Evolutionary conservation across 2,329 filamentous ascomycete genomes (phyloP).

Genomic region (Xylaria multiplex): DNA sequence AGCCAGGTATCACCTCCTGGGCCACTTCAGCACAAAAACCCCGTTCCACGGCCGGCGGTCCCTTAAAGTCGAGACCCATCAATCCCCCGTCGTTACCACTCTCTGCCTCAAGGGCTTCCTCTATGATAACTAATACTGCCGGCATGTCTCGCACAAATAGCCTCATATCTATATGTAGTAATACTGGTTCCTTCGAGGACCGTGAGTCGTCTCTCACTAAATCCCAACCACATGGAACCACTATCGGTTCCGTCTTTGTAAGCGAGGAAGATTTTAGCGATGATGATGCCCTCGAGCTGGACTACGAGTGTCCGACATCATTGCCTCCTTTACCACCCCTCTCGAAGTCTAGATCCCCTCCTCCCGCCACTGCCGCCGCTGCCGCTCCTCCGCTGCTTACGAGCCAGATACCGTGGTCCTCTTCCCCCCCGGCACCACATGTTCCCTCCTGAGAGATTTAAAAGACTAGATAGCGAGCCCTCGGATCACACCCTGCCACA

Average conservation of each 20-base stretch:
- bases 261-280: conserved; percentile 88
- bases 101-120: conserved; percentile 12
- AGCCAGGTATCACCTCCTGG: conserved; percentile 61
- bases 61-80: conserved; percentile 50
- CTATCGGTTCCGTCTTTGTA: conserved; percentile 64
- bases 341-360: conserved; percentile 43
- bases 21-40: conserved; percentile 52
- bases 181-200: conserved; percentile 61
- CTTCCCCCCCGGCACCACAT: conserved; percentile 67
- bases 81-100: conserved; percentile 48
- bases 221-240: conserved; percentile 42
- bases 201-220: conserved; percentile 50
- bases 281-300: conserved; percentile 78
- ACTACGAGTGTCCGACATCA: conserved; percentile 69
- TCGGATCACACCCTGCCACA: conserved; percentile 49
- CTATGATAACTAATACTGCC: conserved; percentile 31
- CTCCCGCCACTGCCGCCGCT: conserved; percentile 20
- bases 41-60: conserved; percentile 37
- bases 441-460: conserved; percentile 50
- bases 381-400: conserved; percentile 38
- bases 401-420: conserved; percentile 74
- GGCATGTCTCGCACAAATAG: conserved; percentile 42
- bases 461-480: conserved; percentile 56
- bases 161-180: conserved; percentile 56
- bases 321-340: conserved; percentile 53